A percentile compares a stretch with the other conserved stretches of the same genome.
Conservation (phyloP, 1,139 yeast genomes). For the Debaryomyces coudertii region DNA sequence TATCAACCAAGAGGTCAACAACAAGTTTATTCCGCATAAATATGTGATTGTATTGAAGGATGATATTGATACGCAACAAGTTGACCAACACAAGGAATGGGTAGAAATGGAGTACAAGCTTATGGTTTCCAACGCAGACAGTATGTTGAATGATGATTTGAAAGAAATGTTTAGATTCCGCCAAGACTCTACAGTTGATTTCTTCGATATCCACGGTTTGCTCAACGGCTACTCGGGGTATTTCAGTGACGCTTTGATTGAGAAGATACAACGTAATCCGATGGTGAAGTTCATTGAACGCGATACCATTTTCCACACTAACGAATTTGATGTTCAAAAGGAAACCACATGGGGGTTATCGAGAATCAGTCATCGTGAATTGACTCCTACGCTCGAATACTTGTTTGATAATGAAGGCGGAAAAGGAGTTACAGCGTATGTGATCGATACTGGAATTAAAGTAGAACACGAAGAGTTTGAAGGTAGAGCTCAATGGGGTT, state of each 20-base stretch:
- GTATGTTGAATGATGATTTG: slow-evolving; percentile 3
- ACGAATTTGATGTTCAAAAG: slow-evolving; percentile 40
- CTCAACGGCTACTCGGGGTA: slow-evolving; percentile 40
- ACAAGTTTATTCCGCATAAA: slow-evolving; percentile 49
- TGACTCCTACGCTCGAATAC: slow-evolving; percentile 55
- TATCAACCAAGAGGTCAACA: background rate
- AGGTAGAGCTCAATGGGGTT: slow-evolving; percentile 49
- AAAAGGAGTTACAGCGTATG: slow-evolving; percentile 48
- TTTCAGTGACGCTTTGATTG: slow-evolving; percentile 32
- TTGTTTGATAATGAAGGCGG: slow-evolving; percentile 45
- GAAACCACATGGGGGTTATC: slow-evolving; percentile 49
- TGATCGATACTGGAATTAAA: slow-evolving; percentile 48
- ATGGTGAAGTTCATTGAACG: slow-evolving; percentile 41
- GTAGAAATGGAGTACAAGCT: slow-evolving; percentile 15
- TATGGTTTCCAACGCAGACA: slow-evolving; percentile 17
- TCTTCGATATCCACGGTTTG: slow-evolving; percentile 29
- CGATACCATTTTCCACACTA: slow-evolving; percentile 35
- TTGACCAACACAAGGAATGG: slow-evolving; percentile 8
- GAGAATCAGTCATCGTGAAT: slow-evolving; percentile 35
- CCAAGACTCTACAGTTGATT: slow-evolving; percentile 32
- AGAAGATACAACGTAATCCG: slow-evolving; percentile 30
- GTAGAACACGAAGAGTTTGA: slow-evolving; percentile 44
- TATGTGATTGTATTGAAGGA: slow-evolving; percentile 43
- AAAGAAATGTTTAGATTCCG: slow-evolving; percentile 10
- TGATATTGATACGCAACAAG: slow-evolving; percentile 23